These are phyloP conservation scores for Ochromonas danica DNA, from an alignment of 108 stramenopile species.

Conservation along the genomic window DNA sequence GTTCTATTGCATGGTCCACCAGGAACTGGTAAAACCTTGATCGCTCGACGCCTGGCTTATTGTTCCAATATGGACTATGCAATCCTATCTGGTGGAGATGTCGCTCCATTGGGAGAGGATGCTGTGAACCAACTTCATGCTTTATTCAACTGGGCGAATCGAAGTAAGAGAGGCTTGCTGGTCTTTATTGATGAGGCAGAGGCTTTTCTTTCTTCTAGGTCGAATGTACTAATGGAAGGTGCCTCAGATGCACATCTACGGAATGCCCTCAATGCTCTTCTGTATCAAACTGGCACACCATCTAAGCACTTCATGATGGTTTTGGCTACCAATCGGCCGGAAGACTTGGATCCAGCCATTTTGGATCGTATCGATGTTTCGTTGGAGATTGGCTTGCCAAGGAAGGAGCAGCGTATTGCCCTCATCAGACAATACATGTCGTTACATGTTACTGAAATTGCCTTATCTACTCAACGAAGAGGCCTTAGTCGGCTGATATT, in stretches of 20 bases:
- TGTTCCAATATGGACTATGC: conserved; percentile 74
- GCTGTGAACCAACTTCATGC: conserved; percentile 75
- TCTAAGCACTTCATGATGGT: conserved; percentile 75
- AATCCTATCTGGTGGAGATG: conserved; percentile 78
- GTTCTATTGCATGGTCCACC: conserved; percentile 67
- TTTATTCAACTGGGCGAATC: conserved; percentile 72
- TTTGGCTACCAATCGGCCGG: conserved; percentile 69
- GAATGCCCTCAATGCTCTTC: conserved; percentile 72
- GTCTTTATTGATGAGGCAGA: conserved; percentile 82
- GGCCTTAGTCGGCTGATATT: background rate
- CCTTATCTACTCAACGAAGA: conserved; percentile 34
- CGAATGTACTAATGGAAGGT: conserved; percentile 50
- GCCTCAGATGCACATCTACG: conserved; percentile 54
- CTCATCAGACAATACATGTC: conserved; percentile 64
- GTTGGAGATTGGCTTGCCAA: conserved; percentile 65
- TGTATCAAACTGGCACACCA: conserved; percentile 75
- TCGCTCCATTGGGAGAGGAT: conserved; percentile 74
- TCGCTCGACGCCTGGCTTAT: conserved; percentile 63
- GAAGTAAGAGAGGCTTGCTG: conserved; percentile 61
- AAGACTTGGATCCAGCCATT: conserved; percentile 74
- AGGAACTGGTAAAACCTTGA: conserved; percentile 71
- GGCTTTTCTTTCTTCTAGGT: conserved; percentile 69
- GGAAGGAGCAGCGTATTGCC: conserved; percentile 50
- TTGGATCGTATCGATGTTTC: conserved; percentile 75
- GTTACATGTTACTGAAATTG: conserved; percentile 52